Evolutionary conservation across 2,329 filamentous ascomycete genomes (phyloP).

Genomic region (Cladophialophora psammophila): DNA sequence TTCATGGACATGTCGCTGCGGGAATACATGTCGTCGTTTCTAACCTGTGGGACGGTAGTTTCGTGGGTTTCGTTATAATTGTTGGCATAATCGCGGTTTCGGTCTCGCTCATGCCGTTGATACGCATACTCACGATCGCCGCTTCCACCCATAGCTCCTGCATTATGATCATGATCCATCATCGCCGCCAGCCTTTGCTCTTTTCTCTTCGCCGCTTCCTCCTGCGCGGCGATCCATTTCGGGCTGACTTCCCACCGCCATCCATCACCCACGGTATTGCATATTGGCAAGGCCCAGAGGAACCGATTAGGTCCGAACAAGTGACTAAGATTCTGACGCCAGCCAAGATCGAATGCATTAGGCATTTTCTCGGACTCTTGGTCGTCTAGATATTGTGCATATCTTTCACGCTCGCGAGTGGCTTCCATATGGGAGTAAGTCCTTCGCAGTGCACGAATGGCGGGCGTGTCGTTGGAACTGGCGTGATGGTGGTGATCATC

Average conservation of each 20-base stretch:
- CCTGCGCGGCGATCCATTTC: constrained; percentile 73
- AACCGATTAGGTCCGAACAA: constrained; percentile 77
- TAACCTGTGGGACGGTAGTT: constrained; percentile 5
- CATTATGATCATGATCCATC: constrained; percentile 39
- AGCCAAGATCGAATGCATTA: constrained; percentile 91
- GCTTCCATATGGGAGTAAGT: constrained; percentile 60
- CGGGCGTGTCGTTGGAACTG: constrained; percentile 35
- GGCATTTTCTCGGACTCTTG: constrained; percentile 86
- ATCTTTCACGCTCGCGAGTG: constrained; percentile 70
- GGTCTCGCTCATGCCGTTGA: constrained; percentile 26
- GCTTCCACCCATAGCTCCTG: constrained; percentile 2
- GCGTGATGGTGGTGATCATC: neutral
- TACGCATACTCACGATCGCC: constrained; percentile 21
- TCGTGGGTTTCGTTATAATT: constrained; percentile 15
- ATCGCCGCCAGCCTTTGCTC: constrained; percentile 31
- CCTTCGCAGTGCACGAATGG: constrained; percentile 59
- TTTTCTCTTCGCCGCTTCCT: constrained; percentile 40
- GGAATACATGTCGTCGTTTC: constrained; percentile 27
- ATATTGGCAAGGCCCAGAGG: constrained; percentile 81
- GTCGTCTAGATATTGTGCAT: constrained; percentile 85
- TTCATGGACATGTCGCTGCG: constrained; percentile 38
- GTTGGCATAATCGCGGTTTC: constrained; percentile 17
- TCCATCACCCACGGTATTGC: constrained; percentile 87
- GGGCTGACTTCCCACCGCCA: constrained; percentile 91
- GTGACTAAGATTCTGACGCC: constrained; percentile 77